Evolutionary conservation across 176 grass and related monocot species (phyloP), one percentile per base, ranked within the genome.

Genomic region (Musa acuminata): DNA sequence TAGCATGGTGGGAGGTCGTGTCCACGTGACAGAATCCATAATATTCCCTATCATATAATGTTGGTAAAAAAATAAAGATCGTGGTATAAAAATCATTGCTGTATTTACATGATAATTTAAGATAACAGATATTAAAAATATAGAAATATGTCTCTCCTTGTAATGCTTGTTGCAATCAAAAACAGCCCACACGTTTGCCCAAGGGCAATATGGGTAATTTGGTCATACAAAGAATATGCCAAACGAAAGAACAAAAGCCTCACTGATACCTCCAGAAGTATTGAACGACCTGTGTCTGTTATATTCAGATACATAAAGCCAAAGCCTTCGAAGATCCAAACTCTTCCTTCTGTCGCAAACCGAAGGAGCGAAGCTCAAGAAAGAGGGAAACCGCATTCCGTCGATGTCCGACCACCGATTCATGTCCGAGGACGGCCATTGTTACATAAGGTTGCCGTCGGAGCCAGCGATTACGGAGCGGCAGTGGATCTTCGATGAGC

Each of bases 401-500:
- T 29, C 50, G 8, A 74, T 74, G 72, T 25, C 24, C 52, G 13
- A 22, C 24, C 4, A 74, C 11, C 4, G 9, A 19, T 57, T 35
- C 52, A n/a, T 22, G 52, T 27, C 52, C 13, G 53, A 16, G 8
- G 52, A 74, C 22, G 72, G 21, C 8, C 66, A 83, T 79, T 62
- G 71, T 43, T 98, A 91, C 80, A 80, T 73, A 22, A 89, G 84
- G 85, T 71, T 93, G 83, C 86, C 72, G 43, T 71, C 80, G 71
- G 52, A 55, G 51, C 71, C 51, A 51, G 20, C 20, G 21, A 43
- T 76, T 14, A 27, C 64, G 75, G 72, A 58, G 25, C 23, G 59
- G 25, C 68, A 55, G 0, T 29, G 71, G 58, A 77, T 87, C 27
- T 87, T 87, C 51, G 85, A 87, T 13, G 81, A 87, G 69, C 60